Percentiles rank a stretch among this genome's conserved stretches.
phyloP scores from a whole-genome alignment of 495 filamentous ascomycete genomes.

The Penicillium dipodomyicola region DNA sequence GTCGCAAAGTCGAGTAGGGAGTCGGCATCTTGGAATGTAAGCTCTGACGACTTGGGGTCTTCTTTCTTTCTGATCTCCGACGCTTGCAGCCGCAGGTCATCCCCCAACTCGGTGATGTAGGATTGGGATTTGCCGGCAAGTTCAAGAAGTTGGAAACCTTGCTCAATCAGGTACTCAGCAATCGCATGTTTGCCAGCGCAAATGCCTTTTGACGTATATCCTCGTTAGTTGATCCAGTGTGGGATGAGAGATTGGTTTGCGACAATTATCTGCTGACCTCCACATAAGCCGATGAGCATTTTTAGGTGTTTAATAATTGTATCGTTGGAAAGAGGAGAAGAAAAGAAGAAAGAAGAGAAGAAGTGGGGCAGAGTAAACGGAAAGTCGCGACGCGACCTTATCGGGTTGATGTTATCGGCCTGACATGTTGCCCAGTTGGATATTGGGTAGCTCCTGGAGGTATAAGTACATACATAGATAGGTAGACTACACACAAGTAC shows the following conservation, averaged over 20 bases:
- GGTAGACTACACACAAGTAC: no score
- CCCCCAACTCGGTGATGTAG: slow-evolving; percentile 26
- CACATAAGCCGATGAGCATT: slow-evolving; percentile 94
- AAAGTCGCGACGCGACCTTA: slow-evolving; percentile 7
- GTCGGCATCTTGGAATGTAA: slow-evolving; percentile 56
- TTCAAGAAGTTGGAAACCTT: slow-evolving; percentile 62
- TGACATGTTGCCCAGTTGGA: slow-evolving; percentile 2
- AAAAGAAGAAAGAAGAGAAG: slow-evolving; percentile 2
- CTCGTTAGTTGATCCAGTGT: slow-evolving; percentile 13
- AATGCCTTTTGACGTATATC: slow-evolving; percentile 57
- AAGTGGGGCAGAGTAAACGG: slow-evolving; percentile 3
- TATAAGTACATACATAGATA: no score
- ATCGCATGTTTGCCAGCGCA: slow-evolving; percentile 88
- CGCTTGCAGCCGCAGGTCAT: slow-evolving; percentile 32
- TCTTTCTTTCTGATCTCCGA: slow-evolving; percentile 24
- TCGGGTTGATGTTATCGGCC: slow-evolving; percentile 13
- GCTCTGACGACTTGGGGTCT: slow-evolving; percentile 22
- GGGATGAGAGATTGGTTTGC: neutral
- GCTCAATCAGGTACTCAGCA: slow-evolving; percentile 73
- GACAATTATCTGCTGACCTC: slow-evolving; percentile 55
- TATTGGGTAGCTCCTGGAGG: neutral
- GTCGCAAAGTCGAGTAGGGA: slow-evolving; percentile 81
- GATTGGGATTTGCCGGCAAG: slow-evolving; percentile 24
- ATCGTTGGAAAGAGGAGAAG: neutral
- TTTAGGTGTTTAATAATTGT: slow-evolving; percentile 12